A percentile compares a stretch with the other conserved stretches of the same genome.
These are phyloP conservation scores for Fusarium staphyleae DNA, from an alignment of 2,329 filamentous ascomycete species.

Conservation along the genomic window DNA sequence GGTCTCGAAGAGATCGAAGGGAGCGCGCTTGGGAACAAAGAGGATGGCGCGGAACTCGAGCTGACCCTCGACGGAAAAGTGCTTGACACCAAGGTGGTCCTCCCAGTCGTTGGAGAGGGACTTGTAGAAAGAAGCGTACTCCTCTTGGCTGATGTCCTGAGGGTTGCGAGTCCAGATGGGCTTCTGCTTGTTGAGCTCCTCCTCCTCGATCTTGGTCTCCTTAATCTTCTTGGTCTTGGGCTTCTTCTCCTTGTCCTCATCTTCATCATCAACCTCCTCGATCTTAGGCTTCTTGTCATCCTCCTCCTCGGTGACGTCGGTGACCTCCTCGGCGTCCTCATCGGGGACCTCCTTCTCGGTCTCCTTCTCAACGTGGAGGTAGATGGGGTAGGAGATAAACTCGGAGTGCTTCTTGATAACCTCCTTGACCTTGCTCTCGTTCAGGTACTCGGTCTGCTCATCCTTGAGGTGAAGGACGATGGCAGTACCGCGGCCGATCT, in stretches of 20 bases:
- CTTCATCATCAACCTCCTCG: slow-evolving; percentile 88
- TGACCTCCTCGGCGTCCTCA: slow-evolving; percentile 85
- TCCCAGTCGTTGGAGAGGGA: slow-evolving; percentile 99
- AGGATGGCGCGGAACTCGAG: slow-evolving; percentile 99
- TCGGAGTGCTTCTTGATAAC: slow-evolving; percentile 99
- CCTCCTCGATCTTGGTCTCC: slow-evolving; percentile 98
- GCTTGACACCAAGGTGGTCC: slow-evolving; percentile 99
- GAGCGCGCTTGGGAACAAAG: slow-evolving; percentile 99
- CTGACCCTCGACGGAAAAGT: slow-evolving; percentile 99
- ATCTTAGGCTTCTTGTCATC: slow-evolving; percentile 96
- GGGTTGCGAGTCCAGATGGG: slow-evolving; percentile 99
- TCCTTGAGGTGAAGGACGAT: slow-evolving; percentile 99
- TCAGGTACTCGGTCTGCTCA: slow-evolving; percentile 97
- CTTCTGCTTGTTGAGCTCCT: slow-evolving; percentile 99
- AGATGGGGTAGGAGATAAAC: slow-evolving; percentile 99
- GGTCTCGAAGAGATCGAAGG: slow-evolving; percentile 99
- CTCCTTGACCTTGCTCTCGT: slow-evolving; percentile 99
- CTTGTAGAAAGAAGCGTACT: slow-evolving; percentile 99
- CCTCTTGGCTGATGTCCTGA: slow-evolving; percentile 90
- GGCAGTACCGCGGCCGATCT: slow-evolving; percentile 92
- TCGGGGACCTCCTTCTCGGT: slow-evolving; percentile 98
- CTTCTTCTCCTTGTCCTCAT: slow-evolving; percentile 88
- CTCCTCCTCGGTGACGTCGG: slow-evolving; percentile 67
- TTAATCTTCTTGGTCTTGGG: slow-evolving; percentile 99
- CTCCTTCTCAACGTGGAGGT: slow-evolving; percentile 99